These are phyloP conservation scores for Babesia sp. DNA, from an alignment of 169 alveolate species.

Conservation along the genomic window DNA sequence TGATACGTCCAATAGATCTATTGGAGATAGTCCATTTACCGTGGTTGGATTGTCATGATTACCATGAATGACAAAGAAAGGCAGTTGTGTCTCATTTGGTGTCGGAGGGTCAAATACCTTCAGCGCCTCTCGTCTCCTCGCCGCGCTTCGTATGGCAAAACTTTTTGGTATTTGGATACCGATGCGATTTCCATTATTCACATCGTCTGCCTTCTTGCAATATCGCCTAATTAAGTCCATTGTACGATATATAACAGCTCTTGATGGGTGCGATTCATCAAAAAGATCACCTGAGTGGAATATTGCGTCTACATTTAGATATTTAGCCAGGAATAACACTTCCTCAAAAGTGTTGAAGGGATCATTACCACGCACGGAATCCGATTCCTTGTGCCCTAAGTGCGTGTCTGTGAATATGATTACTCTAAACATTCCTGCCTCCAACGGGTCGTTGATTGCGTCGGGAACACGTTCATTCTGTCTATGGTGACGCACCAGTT, in stretches of 20 bases:
- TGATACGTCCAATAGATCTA: slow-evolving; percentile 66
- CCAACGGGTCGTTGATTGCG: slow-evolving; percentile 11
- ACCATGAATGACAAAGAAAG: slow-evolving; percentile 68
- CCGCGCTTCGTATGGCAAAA: not conserved
- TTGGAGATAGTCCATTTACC: slow-evolving; percentile 52
- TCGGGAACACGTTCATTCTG: slow-evolving; percentile 7
- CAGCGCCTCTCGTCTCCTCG: not conserved
- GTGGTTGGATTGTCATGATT: slow-evolving; percentile 67
- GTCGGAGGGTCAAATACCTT: not conserved
- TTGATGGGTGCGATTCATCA: slow-evolving; percentile 91
- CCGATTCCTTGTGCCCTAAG: slow-evolving; percentile 92
- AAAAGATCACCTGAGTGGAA: slow-evolving; percentile 95
- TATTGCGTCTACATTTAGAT: slow-evolving; percentile 86
- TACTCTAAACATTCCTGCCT: slow-evolving; percentile 77
- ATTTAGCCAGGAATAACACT: slow-evolving; percentile 85
- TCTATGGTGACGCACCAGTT: not conserved
- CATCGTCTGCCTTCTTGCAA: slow-evolving; percentile 68
- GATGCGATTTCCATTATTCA: not conserved
- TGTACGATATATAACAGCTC: slow-evolving; percentile 70
- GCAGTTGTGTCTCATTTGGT: slow-evolving; percentile 16
- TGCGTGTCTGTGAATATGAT: slow-evolving; percentile 94
- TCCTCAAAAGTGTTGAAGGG: slow-evolving; percentile 92
- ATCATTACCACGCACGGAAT: slow-evolving; percentile 84
- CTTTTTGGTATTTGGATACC: slow-evolving; percentile 3
- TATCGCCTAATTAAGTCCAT: slow-evolving; percentile 71